These are phyloP conservation scores for Aspergillus pseudotamarii DNA, from an alignment of 2,329 filamentous ascomycete species.

Conservation along the genomic window DNA sequence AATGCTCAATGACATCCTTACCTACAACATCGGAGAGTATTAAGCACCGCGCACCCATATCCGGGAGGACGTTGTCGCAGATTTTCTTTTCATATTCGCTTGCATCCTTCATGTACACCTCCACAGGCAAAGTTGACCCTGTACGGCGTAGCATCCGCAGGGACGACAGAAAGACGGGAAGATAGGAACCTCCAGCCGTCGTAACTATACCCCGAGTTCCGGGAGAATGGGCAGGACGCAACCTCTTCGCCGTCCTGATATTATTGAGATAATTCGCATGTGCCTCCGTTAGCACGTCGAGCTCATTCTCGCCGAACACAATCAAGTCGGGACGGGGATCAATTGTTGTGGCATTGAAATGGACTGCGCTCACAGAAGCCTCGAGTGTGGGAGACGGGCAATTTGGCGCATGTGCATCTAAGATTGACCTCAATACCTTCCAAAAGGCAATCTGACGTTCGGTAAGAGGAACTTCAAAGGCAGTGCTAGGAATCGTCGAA, in stretches of 20 bases:
- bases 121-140: constrained; percentile 54
- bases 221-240: constrained; percentile 38
- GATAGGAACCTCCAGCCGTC: constrained; percentile 51
- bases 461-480: constrained; percentile 36
- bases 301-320: constrained; percentile 35
- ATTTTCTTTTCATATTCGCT: constrained; percentile 44
- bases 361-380: constrained; percentile 25
- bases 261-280: constrained; percentile 46
- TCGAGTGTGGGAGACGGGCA: constrained; percentile 32
- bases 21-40: constrained; percentile 48
- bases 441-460: constrained; percentile 43
- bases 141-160: constrained; percentile 56
- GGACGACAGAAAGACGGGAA: constrained; percentile 54
- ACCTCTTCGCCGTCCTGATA: constrained; percentile 30
- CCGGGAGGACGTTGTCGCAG: constrained; percentile 44
- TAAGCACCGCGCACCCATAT: constrained; percentile 46
- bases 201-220: constrained; percentile 55
- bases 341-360: constrained; percentile 34
- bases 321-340: constrained; percentile 40
- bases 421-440: constrained; percentile 38
- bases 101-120: constrained; percentile 46
- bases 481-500: constrained; percentile 35
- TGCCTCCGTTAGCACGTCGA: constrained; percentile 39
- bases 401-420: constrained; percentile 36
- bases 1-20: constrained; percentile 45